These are phyloP conservation scores for Fusarium temperatum DNA, from an alignment of 2,329 filamentous ascomycete genomes.

Conservation along the genomic window DNA sequence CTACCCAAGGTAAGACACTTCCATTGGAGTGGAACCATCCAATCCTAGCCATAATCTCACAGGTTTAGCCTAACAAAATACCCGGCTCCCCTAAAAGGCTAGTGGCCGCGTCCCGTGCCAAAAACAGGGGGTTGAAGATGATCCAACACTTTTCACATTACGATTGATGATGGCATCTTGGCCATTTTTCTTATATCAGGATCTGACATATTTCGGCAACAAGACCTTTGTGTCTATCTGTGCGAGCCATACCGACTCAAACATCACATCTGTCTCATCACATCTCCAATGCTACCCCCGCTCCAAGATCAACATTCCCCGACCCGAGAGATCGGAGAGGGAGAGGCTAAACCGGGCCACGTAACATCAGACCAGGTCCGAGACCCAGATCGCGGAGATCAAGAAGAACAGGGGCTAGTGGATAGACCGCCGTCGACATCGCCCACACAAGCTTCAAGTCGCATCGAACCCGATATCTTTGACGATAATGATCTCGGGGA, in stretches of 20 bases:
- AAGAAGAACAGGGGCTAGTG: neutral
- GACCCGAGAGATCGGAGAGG: neutral
- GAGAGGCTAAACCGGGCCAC: conserved; percentile 3
- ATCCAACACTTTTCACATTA: neutral
- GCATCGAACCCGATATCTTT: conserved; percentile 35
- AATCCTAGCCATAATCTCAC: neutral
- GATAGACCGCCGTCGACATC: neutral
- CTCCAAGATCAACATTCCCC: neutral
- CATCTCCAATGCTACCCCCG: neutral
- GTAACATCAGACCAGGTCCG: neutral
- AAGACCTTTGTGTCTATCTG: neutral
- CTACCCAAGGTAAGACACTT: neutral
- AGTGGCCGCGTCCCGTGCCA: neutral
- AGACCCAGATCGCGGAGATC: neutral
- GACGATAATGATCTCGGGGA: conserved; percentile 32
- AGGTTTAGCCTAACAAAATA: neutral
- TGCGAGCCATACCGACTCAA: neutral
- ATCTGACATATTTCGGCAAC: neutral
- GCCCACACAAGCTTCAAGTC: neutral
- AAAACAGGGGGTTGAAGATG: neutral
- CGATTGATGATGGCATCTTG: neutral
- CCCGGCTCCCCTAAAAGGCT: neutral
- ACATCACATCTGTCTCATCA: neutral
- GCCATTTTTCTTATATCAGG: neutral
- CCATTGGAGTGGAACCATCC: neutral